These are phyloP conservation scores for Fragilariopsis cylindrus DNA, from an alignment of 108 stramenopile genomes.

Conservation along the genomic window DNA sequence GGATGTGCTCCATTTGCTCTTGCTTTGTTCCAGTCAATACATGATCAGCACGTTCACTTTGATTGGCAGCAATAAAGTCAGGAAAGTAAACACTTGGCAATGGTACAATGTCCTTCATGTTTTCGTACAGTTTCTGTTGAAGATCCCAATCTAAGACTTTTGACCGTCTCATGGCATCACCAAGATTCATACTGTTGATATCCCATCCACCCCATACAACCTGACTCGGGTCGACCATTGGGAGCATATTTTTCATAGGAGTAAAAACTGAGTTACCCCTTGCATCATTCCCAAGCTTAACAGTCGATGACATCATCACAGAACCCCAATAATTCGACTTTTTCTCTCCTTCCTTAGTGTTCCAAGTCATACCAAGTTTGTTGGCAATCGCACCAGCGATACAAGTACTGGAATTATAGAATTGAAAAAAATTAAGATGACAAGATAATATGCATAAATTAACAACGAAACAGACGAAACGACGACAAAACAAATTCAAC, in stretches of 20 bases:
- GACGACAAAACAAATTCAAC: neutral
- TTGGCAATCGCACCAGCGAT: constrained; percentile 95
- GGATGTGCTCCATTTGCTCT: constrained; percentile 93
- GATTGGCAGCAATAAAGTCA: constrained; percentile 98
- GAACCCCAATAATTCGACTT: constrained; percentile 96
- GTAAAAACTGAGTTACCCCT: constrained; percentile 87
- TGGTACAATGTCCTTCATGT: constrained; percentile 90
- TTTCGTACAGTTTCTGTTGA: constrained; percentile 89
- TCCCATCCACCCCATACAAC: constrained; percentile 99
- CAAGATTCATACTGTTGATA: constrained; percentile 89
- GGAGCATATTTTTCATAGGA: constrained; percentile 90
- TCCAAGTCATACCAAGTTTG: constrained; percentile 88
- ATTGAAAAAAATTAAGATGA: neutral
- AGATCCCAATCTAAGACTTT: constrained; percentile 90
- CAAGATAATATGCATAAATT: neutral
- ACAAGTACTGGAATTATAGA: constrained; percentile 54
- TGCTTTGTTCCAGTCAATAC: constrained; percentile 89
- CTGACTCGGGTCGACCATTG: constrained; percentile 93
- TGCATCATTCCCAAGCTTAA: constrained; percentile 86
- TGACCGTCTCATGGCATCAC: constrained; percentile 91
- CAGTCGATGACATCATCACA: constrained; percentile 90
- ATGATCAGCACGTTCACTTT: constrained; percentile 95
- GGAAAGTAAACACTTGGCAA: constrained; percentile 93
- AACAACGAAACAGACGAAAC: neutral
- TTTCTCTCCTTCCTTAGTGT: constrained; percentile 88